Percentiles rank a stretch among this genome's conserved stretches.
phyloP scores from a whole-genome alignment of 768 basidiomycete species.

The Kondoa subrosea region DNA sequence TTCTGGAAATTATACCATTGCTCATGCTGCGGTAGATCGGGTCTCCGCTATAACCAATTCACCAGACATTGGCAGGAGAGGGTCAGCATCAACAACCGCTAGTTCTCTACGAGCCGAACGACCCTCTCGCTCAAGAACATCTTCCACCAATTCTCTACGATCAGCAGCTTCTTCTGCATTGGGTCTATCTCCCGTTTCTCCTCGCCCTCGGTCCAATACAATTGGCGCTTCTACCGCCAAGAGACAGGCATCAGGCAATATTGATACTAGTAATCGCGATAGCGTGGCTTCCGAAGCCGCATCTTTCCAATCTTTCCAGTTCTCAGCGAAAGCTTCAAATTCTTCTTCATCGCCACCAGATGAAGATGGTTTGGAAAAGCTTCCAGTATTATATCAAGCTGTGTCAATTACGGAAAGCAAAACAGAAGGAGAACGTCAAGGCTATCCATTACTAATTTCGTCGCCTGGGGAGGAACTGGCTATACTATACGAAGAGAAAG shows the following conservation, averaged over 20 bases:
- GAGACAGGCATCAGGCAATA: neutral
- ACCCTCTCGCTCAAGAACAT: neutral
- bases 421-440: neutral
- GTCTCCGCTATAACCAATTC: too few species aligned
- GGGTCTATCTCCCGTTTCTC: neutral
- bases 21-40: too few species aligned
- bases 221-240: neutral
- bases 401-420: neutral
- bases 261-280: neutral
- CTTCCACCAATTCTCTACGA: neutral
- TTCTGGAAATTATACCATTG: too few species aligned
- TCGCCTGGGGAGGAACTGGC: neutral
- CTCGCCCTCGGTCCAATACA: neutral
- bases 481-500: neutral
- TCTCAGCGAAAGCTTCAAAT: neutral
- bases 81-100: neutral
- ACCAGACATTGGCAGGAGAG: too few species aligned
- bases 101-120: neutral
- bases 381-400: neutral
- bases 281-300: neutral
- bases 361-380: neutral
- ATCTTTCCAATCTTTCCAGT: neutral
- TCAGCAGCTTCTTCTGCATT: neutral
- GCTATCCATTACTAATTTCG: neutral
- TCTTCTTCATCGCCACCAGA: neutral